phyloP scores from a whole-genome alignment of 208 protist genomes.

The Trypanosomatidae sp. region DNA sequence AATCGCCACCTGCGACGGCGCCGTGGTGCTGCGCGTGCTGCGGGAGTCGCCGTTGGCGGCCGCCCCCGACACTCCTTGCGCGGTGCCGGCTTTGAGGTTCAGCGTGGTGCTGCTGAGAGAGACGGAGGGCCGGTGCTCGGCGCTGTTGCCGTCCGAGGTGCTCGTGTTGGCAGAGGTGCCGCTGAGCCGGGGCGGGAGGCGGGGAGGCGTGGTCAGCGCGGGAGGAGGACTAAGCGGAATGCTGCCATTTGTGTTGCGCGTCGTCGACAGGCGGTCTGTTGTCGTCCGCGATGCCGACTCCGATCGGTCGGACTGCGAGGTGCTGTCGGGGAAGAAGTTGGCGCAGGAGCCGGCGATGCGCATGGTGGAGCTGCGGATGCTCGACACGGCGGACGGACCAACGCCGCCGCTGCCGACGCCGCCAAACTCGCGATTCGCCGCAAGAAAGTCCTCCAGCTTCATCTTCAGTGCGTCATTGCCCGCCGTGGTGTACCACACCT shows the following conservation, averaged over 20 bases:
- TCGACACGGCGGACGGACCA: not conserved
- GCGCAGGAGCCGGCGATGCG: slow-evolving; percentile 3
- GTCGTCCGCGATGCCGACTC: slow-evolving; percentile 6
- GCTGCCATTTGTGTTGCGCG: too few species aligned
- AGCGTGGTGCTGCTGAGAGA: slow-evolving; percentile 1
- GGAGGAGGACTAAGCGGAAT: too few species aligned
- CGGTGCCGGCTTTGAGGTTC: not conserved
- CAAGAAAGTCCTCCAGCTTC: slow-evolving; percentile 65
- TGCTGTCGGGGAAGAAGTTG: slow-evolving; percentile 19
- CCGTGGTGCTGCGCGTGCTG: not conserved
- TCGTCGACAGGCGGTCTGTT: slow-evolving; percentile 2
- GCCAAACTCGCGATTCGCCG: slow-evolving; percentile 33
- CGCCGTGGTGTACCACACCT: slow-evolving; percentile 49
- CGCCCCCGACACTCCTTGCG: too few species aligned
- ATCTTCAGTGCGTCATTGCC: slow-evolving; percentile 53
- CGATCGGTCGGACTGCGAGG: slow-evolving; percentile 6
- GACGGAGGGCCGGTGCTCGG: not conserved
- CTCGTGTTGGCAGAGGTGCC: too few species aligned
- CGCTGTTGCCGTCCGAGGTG: not conserved
- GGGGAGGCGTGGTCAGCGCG: too few species aligned
- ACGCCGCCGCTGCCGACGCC: not conserved
- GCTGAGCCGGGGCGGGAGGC: too few species aligned
- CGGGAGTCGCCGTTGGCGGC: not conserved
- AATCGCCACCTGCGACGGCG: slow-evolving; percentile 14
- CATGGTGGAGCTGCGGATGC: too few species aligned